Evolutionary conservation across 345 rosid genomes (phyloP).

Genomic region (Anastatica hierochuntica): DNA sequence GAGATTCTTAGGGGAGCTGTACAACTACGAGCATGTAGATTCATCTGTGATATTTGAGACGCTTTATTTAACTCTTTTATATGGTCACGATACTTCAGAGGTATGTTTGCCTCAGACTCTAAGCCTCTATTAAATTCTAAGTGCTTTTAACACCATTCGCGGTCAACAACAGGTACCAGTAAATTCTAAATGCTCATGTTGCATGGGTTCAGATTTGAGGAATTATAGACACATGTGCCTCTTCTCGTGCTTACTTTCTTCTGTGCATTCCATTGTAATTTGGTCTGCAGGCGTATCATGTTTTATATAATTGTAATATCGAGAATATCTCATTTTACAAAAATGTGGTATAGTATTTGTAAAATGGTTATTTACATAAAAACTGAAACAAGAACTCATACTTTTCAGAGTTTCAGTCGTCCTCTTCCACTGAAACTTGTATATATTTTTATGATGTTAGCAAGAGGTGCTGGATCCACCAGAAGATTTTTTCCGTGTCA

Average conservation of each 20-base stretch:
- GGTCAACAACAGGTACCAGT: too few species aligned
- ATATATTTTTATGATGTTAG: constrained; percentile 33
- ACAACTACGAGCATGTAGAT: constrained; percentile 95
- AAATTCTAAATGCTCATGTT: background rate
- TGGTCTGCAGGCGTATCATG: background rate
- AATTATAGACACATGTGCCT: background rate
- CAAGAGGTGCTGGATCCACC: constrained; percentile 88
- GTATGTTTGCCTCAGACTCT: constrained; percentile 29
- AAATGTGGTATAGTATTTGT: background rate
- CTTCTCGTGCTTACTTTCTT: background rate
- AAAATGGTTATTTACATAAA: too few species aligned
- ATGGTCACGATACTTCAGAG: constrained; percentile 80
- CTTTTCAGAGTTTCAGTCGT: too few species aligned
- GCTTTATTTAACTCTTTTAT: constrained; percentile 65
- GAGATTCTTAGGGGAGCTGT: constrained; percentile 94
- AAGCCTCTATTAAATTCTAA: too few species aligned
- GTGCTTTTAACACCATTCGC: too few species aligned
- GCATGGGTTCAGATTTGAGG: constrained; percentile 2
- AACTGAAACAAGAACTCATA: too few species aligned
- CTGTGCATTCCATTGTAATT: background rate
- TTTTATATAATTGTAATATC: background rate
- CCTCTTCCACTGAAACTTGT: constrained; percentile 5
- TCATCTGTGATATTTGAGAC: constrained; percentile 97
- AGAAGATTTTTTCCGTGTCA: constrained; percentile 92
- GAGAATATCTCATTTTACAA: background rate